Conservation (phyloP, 2,329 filamentous ascomycete genomes). For the Scortechinia acanthostroma region DNA sequence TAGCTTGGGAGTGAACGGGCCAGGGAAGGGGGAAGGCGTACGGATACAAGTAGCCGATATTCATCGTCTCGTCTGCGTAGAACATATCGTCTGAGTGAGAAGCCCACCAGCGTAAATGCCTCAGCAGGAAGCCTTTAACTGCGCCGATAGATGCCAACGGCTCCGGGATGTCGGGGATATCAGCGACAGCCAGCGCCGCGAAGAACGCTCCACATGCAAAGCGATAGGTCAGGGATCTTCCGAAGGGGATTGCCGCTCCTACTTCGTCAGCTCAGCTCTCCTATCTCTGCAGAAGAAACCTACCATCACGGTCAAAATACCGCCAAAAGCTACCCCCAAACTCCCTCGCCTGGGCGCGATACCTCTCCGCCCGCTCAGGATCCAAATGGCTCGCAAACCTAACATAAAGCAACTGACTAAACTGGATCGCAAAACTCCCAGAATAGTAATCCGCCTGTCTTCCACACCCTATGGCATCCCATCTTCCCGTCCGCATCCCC, state of each 20-base stretch:
- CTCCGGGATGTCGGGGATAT: constrained; percentile 21
- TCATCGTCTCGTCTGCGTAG: constrained; percentile 36
- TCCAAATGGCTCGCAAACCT: constrained; percentile 32
- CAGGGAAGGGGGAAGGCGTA: constrained; percentile 10
- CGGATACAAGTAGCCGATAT: constrained; percentile 32
- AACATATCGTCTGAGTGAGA: constrained; percentile 31
- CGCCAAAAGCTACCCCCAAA: constrained; percentile 33
- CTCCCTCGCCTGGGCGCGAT: constrained; percentile 24
- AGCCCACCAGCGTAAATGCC: constrained; percentile 41
- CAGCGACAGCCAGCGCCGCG: constrained; percentile 31
- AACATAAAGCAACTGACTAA: constrained; percentile 35
- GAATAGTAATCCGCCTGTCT: constrained; percentile 41
- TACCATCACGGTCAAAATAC: constrained; percentile 35
- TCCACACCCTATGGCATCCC: too few species aligned
- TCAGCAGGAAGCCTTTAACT: constrained; percentile 37
- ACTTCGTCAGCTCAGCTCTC: too few species aligned
- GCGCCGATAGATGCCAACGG: constrained; percentile 26
- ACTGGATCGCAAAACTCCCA: constrained; percentile 44
- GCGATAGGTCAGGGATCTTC: constrained; percentile 38
- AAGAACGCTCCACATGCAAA: constrained; percentile 41
- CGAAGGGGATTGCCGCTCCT: constrained; percentile 43
- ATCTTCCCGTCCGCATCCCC: constrained; percentile 13
- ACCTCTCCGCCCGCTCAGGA: constrained; percentile 21
- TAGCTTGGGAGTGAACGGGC: constrained; percentile 3
- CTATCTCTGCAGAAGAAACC: too few species aligned